These are phyloP conservation scores for Eimeria acervulina DNA, from an alignment of 169 alveolate genomes.

Conservation along the genomic window DNA sequence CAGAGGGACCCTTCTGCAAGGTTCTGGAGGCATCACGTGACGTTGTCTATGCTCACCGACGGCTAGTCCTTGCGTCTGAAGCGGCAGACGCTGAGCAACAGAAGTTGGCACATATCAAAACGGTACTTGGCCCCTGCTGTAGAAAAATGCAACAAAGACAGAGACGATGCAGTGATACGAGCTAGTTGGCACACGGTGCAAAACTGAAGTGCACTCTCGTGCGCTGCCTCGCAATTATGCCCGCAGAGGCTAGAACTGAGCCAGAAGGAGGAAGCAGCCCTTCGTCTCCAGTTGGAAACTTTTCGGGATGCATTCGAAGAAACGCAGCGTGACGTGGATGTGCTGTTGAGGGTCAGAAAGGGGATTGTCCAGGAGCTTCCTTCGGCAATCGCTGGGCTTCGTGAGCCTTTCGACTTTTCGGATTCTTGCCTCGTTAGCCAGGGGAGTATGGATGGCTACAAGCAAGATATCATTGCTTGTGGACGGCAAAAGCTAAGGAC, in stretches of 20 bases:
- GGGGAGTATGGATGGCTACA: conserved; percentile 91
- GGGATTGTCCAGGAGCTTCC: conserved; percentile 65
- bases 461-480: conserved; percentile 89
- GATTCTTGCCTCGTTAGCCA: conserved; percentile 93
- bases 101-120: conserved; percentile 3
- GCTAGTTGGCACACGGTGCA: neutral
- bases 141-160: neutral
- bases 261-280: conserved; percentile 39
- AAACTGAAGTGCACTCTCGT: neutral
- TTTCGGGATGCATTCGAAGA: conserved; percentile 9
- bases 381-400: neutral
- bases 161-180: neutral
- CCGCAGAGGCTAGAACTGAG: conserved; percentile 34
- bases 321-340: conserved; percentile 24
- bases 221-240: neutral
- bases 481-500: conserved; percentile 90
- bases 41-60: neutral
- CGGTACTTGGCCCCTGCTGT: conserved; percentile 1
- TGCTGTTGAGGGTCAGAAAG: conserved; percentile 47
- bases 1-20: conserved; percentile 27
- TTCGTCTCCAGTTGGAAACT: conserved; percentile 29
- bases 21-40: conserved; percentile 47
- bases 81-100: conserved; percentile 70
- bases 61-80: conserved; percentile 58
- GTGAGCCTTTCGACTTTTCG: conserved; percentile 59